Evolutionary conservation across 208 protist species (phyloP).

Genomic region (Polymyxa betae): DNA sequence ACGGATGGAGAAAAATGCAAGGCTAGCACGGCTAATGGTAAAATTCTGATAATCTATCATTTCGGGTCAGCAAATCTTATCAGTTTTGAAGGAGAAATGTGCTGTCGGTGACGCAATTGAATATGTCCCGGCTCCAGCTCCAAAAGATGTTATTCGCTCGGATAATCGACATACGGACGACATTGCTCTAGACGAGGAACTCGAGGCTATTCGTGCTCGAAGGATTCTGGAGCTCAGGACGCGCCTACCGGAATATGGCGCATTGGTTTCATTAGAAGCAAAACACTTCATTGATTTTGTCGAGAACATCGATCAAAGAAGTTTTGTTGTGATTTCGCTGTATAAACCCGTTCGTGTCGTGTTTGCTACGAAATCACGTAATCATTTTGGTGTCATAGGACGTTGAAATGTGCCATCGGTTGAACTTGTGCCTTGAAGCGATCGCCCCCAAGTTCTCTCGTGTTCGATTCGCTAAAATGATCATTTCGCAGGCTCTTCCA

Average conservation of each 20-base stretch:
- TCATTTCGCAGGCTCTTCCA: background rate
- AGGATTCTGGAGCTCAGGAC: background rate
- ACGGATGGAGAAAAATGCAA: background rate
- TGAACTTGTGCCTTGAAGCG: background rate
- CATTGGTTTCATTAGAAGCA: background rate
- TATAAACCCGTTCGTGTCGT: constrained; percentile 1
- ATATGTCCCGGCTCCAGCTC: background rate
- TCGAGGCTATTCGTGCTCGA: background rate
- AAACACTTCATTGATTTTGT: background rate
- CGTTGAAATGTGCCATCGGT: background rate
- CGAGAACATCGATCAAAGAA: background rate
- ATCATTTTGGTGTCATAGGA: background rate
- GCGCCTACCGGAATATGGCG: background rate
- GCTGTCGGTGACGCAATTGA: background rate
- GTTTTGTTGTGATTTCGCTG: background rate
- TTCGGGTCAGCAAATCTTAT: too few relatives aligned
- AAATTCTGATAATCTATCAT: too few relatives aligned
- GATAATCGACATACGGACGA: background rate
- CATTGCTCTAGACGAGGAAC: background rate
- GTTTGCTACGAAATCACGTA: background rate
- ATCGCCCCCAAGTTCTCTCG: background rate
- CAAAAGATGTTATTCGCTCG: background rate
- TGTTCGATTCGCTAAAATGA: background rate
- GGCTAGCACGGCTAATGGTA: background rate
- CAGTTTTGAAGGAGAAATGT: too few relatives aligned